Conservation (phyloP, 345 rosid genomes). For the Noccaea bulbosa region DNA sequence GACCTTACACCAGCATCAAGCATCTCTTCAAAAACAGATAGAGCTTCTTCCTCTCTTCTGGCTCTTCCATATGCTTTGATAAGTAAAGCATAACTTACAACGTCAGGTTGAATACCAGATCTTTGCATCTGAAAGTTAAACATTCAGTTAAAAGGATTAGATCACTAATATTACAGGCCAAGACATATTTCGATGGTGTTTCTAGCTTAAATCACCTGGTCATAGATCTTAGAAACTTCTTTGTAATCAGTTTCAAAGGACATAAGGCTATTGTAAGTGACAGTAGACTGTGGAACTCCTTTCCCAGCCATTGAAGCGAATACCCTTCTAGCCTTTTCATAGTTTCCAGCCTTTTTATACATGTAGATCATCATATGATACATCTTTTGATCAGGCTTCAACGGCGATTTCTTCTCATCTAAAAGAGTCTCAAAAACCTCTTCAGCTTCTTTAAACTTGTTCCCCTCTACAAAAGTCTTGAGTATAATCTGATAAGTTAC, state of each 20-base stretch:
- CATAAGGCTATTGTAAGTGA: slow-evolving; percentile 92
- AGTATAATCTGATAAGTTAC: slow-evolving; percentile 90
- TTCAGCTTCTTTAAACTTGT: slow-evolving; percentile 85
- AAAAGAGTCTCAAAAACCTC: slow-evolving; percentile 79
- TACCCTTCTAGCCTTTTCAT: slow-evolving; percentile 79
- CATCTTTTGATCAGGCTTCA: slow-evolving; percentile 93
- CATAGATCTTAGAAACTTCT: slow-evolving; percentile 96
- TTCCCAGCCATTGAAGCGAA: slow-evolving; percentile 75
- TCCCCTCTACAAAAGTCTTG: slow-evolving; percentile 79
- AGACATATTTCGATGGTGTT: neutral
- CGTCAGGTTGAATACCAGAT: slow-evolving; percentile 81
- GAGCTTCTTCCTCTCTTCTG: slow-evolving; percentile 94
- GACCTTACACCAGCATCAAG: slow-evolving; percentile 95
- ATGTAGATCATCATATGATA: slow-evolving; percentile 96
- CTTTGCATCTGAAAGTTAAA: slow-evolving; percentile 78
- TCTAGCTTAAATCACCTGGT: slow-evolving; percentile 81
- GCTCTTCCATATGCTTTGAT: slow-evolving; percentile 95
- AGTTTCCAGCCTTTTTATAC: slow-evolving; percentile 85
- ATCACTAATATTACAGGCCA: slow-evolving; percentile 18
- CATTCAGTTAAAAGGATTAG: slow-evolving; percentile 13
- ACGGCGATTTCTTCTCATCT: slow-evolving; percentile 63
- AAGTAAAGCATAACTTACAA: slow-evolving; percentile 89
- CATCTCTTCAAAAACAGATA: slow-evolving; percentile 98
- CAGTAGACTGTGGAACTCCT: slow-evolving; percentile 73
- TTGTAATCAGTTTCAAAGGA: slow-evolving; percentile 85